Base-by-base conservation (phyloP, 2,329 filamentous ascomycete species). In the Fusarium napiforme region DNA sequence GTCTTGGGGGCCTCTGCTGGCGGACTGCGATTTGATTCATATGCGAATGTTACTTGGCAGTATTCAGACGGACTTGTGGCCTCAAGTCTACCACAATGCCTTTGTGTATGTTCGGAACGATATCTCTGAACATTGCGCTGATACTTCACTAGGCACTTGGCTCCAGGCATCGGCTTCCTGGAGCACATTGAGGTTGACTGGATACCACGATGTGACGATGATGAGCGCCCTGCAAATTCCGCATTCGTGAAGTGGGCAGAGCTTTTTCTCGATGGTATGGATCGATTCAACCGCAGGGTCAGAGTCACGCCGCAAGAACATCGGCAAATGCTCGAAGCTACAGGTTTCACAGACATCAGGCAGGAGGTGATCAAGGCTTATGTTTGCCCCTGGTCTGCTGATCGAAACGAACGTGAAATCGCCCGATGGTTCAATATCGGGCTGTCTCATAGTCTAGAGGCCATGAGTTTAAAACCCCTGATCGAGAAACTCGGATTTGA, bases 101-200 rank as follows among this genome's bases (percentile, higher is more conserved):
- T 91, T 90, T 74, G 84, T 87, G 89, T 93, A 85, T 77, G 90
- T 81, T 23, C 19, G 7, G 14, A 52, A 18, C 37, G 28, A 28
- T 18, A 16, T 58, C 14, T 39, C n/a, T 28, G 32, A 49, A n/a
- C n/a, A 19, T 43, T 46, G 21, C 36, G 30, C 71, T 78, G 61
- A 78, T 46, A 49, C 32, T 36, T 52, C 34, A 45, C 45, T 53
- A 94, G 92, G 60, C 93, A 97, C 79, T 86, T 98, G 32, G 91
- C 90, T 75, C 94, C 94, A 3, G 91, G 92, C 4, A 87, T 85
- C 45, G 96, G 95, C 60, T 89, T 87, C 79, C 87, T 98, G 62
- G 95, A 98, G 82, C 94, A 97, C 75, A 89, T 97, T 53, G 96
- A 98, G 80, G 92, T 98, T 61, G 94, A 98, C 81, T 93, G 93